Evolutionary conservation across 164 flowering plant genomes (phyloP).

Genomic region (Macadamia tetraphylla): DNA sequence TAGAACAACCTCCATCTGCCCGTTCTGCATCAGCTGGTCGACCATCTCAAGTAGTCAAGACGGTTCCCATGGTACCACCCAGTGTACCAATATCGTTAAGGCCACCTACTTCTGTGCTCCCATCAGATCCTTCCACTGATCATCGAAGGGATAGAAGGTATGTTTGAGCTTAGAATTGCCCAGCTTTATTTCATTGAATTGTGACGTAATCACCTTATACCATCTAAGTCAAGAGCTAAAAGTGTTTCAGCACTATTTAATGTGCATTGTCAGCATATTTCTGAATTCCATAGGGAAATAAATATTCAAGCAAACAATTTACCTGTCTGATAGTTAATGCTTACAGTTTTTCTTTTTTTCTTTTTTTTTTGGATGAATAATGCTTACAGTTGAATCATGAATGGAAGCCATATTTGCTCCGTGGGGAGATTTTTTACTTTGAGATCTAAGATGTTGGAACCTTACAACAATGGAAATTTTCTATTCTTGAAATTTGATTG

Average conservation of each 20-base stretch:
- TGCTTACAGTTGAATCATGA: too few relatives aligned
- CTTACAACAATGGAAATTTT: too few relatives aligned
- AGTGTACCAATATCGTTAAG: conserved; percentile 40
- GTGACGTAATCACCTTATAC: too few relatives aligned
- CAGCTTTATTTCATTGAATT: not conserved
- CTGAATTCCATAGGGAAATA: not conserved
- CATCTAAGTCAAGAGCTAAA: not conserved
- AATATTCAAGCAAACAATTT: not conserved
- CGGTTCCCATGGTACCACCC: conserved; percentile 53
- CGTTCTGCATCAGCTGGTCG: conserved; percentile 35
- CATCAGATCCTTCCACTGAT: conserved; percentile 30
- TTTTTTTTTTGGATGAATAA: too few relatives aligned
- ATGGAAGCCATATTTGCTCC: too few relatives aligned
- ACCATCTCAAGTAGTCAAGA: conserved; percentile 37
- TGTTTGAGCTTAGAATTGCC: conserved; percentile 1
- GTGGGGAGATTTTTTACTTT: too few relatives aligned
- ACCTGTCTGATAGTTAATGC: not conserved
- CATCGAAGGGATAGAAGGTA: conserved; percentile 61
- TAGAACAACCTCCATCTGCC: conserved; percentile 31
- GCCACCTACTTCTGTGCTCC: conserved; percentile 29
- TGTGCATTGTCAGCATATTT: not conserved
- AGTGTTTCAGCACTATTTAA: not conserved
- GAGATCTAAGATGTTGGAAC: too few relatives aligned
- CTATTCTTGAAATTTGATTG: too few relatives aligned
- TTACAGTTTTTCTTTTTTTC: too few relatives aligned